Evolutionary conservation across 345 rosid genomes (phyloP).

Genomic region (thale cress (Arabidopsis thaliana)): TAIR10.1 NC_003075.7:16081001-16081500

Average conservation of each 20-base stretch:
- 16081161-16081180: background rate
- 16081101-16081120: background rate
- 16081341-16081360: background rate
- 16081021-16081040: constrained; percentile 9
- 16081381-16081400: background rate
- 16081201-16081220: background rate
- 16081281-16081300: background rate
- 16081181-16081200: background rate
- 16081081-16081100: background rate
- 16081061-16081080: constrained; percentile 8
- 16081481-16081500: constrained; percentile 8
- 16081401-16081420: background rate
- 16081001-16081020: constrained; percentile 12
- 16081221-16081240: background rate
- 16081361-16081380: background rate
- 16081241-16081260: constrained; percentile 11
- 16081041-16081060: background rate
- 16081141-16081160: background rate
- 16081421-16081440: background rate
- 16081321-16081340: background rate
- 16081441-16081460: constrained; percentile 19
- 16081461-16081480: background rate
- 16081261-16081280: background rate
- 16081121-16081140: background rate
- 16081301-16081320: constrained; percentile 1